phyloP scores from a whole-genome alignment of 2,329 filamentous ascomycete species.

The Periconia sp. region DNA sequence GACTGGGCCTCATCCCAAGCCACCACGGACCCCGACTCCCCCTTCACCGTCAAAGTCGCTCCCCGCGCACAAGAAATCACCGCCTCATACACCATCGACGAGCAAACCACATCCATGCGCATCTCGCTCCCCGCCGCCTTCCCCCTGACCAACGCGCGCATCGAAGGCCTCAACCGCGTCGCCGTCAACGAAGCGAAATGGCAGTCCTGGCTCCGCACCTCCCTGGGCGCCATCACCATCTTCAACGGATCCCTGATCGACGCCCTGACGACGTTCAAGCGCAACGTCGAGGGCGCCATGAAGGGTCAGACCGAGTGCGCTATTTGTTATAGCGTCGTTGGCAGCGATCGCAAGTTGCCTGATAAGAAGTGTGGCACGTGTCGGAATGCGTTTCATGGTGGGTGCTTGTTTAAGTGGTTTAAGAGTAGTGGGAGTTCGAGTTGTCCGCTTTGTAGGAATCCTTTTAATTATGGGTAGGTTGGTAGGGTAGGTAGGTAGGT shows the following conservation, averaged over 20 bases:
- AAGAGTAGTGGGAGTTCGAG: conserved; percentile 87
- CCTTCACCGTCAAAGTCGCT: conserved; percentile 70
- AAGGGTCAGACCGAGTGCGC: conserved; percentile 95
- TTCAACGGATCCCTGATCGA: conserved; percentile 88
- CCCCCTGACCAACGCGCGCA: conserved; percentile 76
- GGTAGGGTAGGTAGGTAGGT: neutral
- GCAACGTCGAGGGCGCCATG: conserved; percentile 83
- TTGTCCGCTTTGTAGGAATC: conserved; percentile 89
- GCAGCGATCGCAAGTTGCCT: conserved; percentile 82
- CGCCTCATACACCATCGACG: conserved; percentile 85
- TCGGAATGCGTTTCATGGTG: conserved; percentile 88
- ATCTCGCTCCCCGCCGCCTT: conserved; percentile 80
- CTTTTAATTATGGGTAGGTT: conserved; percentile 64
- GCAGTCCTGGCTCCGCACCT: conserved; percentile 85
- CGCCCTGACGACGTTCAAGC: conserved; percentile 79
- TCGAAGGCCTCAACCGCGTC: conserved; percentile 77
- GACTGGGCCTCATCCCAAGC: conserved; percentile 59
- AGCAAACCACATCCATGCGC: conserved; percentile 79
- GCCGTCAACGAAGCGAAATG: conserved; percentile 90
- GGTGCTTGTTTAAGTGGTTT: conserved; percentile 96
- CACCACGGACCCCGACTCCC: conserved; percentile 46
- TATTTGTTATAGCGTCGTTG: conserved; percentile 95
- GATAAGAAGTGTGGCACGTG: conserved; percentile 91
- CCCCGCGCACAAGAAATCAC: conserved; percentile 73
- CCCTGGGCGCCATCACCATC: conserved; percentile 91